Base-by-base conservation (phyloP, 495 filamentous ascomycete species). In the Tuber borchii region DNA sequence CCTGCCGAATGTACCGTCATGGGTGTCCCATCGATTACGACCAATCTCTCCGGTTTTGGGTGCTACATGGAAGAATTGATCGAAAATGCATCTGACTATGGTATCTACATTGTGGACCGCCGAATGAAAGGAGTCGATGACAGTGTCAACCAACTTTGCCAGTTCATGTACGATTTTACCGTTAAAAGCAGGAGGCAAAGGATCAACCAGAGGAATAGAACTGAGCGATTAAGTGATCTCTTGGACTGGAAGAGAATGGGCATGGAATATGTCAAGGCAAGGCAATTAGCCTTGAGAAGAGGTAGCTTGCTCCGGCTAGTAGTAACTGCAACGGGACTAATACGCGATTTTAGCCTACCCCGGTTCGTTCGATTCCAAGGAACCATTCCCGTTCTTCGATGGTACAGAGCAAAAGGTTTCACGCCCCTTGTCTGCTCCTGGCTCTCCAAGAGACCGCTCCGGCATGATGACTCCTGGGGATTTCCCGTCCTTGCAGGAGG, bases 61-160 rank as follows among this genome's bases (percentile, higher is more conserved):
- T 99, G 95, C 84, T 99, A 99, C 83, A 99, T 99, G 95, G 95
- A 99, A 84, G 95, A 99, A 83, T 86, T 99, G 78, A 97, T 99
- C 78, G 95, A 98, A 84, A 99, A 98, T 83, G 95, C 95, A 48
- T 91, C 90, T 51, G 95, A 99, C 84, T 99, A 99, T 81, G 95
- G 95, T 71, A 99, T 99, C 84, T 97, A 97, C 85, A 98, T 99
- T 83, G 94, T 99, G 70, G 95, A 99, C 82, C 93, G 95, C 40
- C 91, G 95, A 12, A 90, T 88, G 85, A 99, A 99, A 88, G 96
- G 96, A 51, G 91, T 99, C 3, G 96, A 99, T 81, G 95, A 99
- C 82, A 95, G 92, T 37, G 94, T 98, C 84, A 97, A 97, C 84
- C 94, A 98, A 83, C 90, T 99, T 61, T 88, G 92, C 34, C 89